These are phyloP conservation scores for Aspergillus pseudonomiae DNA, from an alignment of 2,329 filamentous ascomycete species.

Conservation along the genomic window DNA sequence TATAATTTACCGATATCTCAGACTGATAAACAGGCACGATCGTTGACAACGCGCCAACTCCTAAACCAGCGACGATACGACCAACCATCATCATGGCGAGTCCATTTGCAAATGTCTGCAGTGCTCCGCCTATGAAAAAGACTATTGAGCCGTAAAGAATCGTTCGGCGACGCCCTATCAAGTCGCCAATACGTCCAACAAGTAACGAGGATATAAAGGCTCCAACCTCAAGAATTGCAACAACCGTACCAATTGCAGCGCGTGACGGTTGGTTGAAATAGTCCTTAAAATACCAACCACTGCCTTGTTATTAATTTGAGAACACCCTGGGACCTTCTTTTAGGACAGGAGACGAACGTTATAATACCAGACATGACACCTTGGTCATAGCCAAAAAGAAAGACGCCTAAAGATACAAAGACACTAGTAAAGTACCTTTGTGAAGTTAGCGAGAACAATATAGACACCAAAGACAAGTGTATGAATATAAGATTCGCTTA, in stretches of 20 bases:
- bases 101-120: conserved; percentile 78
- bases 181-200: conserved; percentile 86
- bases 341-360: conserved; percentile 52
- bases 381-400: conserved; percentile 68
- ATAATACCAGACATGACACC: conserved; percentile 72
- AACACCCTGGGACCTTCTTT: neutral
- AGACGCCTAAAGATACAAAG: conserved; percentile 65
- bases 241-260: conserved; percentile 93
- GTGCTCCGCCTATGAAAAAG: conserved; percentile 79
- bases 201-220: conserved; percentile 86
- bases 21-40: conserved; percentile 94
- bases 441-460: conserved; percentile 25
- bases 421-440: conserved; percentile 91
- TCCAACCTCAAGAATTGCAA: conserved; percentile 92
- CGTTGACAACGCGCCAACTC: conserved; percentile 85
- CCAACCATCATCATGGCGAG: conserved; percentile 89
- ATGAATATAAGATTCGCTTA: conserved; percentile 52
- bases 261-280: conserved; percentile 89
- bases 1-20: conserved; percentile 70
- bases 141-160: conserved; percentile 93
- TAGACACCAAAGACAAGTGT: conserved; percentile 7
- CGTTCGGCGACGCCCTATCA: conserved; percentile 84
- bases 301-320: conserved; percentile 42
- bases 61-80: conserved; percentile 80
- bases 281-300: conserved; percentile 82